Evolutionary conservation across 2,329 filamentous ascomycete genomes (phyloP), one percentile per base, ranked within the genome.

Genomic region (Talaromyces rugulosus): DNA sequence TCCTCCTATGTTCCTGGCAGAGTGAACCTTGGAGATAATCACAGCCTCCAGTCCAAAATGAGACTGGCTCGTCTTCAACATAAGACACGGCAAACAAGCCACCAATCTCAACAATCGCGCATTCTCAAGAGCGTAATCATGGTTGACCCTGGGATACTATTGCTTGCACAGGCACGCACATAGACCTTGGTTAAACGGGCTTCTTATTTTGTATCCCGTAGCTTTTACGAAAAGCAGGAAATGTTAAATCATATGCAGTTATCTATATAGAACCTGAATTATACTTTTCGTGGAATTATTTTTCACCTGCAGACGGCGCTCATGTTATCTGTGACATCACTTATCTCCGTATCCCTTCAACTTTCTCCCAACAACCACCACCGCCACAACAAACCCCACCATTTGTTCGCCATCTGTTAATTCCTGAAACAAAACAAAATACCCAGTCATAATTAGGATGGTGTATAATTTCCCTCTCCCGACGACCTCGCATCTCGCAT

Each of bases 391-490:
- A 40, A 36, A 14, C 36, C 2, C 14, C 16, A n/a, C n/a, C 14
- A 40, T 12, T 2, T 34, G 12, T 16, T 40, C 16, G 5, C 36
- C 14, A 40, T n/a, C 5, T 40, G 3, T n/a, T 8, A n/a, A 16
- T n/a, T 40, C 5, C 16, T 40, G 1, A 7, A 40, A 5, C 36
- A 40, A 7, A 36, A 7, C 14, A 40, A 5, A 3, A 23, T 2
- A 23, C 23, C 8, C 36, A 40, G 36, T 5, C 16, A n/a, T 5
- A 40, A 40, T 3, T 53, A 62, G 18, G 52, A 98, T 98, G 95
- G 93, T 94, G 34, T 98, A 91, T 73, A 89, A 90, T 12, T 97
- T 96, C 71, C 80, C 85, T 11, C 86, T 98, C 34, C 93, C 95
- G 1, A 98, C 94, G 0, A 97, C 94, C 5, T 96, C 92, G 36